Evolutionary conservation across 2,329 filamentous ascomycete species (phyloP).

Genomic region (Aspergillus ibericus): DNA sequence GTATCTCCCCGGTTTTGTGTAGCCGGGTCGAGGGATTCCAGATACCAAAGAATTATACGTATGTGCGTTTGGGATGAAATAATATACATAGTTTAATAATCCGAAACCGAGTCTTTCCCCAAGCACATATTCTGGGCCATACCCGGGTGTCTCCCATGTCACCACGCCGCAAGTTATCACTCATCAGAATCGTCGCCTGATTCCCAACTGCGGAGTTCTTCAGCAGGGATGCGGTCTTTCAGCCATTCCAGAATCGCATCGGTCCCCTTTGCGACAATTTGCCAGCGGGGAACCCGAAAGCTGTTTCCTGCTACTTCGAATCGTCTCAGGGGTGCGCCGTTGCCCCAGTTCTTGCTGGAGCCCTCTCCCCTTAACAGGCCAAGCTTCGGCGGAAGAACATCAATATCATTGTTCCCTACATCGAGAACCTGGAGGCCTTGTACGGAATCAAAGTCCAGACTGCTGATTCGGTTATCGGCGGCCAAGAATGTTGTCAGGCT

Average conservation of each 20-base stretch:
- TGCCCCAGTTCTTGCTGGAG: conserved; percentile 35
- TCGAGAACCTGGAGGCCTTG: conserved; percentile 74
- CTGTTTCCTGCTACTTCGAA: conserved; percentile 81
- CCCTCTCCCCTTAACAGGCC: conserved; percentile 69
- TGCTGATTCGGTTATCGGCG: conserved; percentile 75
- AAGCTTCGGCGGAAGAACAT: conserved; percentile 74
- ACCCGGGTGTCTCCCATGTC: neutral
- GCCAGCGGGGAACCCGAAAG: conserved; percentile 83
- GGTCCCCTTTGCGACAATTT: conserved; percentile 81
- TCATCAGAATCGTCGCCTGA: conserved; percentile 23
- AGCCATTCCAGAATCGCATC: conserved; percentile 81
- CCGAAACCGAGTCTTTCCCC: neutral
- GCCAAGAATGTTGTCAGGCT: conserved; percentile 68
- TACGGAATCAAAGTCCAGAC: conserved; percentile 71
- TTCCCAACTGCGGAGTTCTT: conserved; percentile 43
- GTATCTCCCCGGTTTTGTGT: neutral
- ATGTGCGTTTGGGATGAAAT: neutral
- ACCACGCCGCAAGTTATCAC: neutral
- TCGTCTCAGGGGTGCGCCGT: conserved; percentile 57
- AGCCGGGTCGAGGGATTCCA: neutral
- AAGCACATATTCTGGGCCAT: neutral
- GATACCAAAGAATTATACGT: neutral
- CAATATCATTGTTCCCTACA: conserved; percentile 81
- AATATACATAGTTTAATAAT: conserved; percentile 3
- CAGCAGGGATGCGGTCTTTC: conserved; percentile 68